Evolutionary conservation across 768 basidiomycete species (phyloP).

Genomic region (Ramaria rubella): DNA sequence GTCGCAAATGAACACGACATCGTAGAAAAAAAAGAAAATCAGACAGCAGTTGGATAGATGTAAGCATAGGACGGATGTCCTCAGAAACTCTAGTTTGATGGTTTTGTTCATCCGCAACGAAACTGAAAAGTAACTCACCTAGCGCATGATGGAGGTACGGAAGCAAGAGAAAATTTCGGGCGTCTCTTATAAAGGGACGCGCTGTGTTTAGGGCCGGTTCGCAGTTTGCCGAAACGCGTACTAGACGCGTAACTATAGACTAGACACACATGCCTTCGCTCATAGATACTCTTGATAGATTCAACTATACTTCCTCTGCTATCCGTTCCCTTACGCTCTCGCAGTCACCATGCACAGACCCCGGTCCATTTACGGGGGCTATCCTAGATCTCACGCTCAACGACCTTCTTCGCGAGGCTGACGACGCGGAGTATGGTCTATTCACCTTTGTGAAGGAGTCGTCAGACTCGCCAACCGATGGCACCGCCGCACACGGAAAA

Average conservation of each 20-base stretch:
- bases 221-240: background rate
- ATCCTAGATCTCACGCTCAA: slow-evolving; percentile 57
- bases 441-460: slow-evolving; percentile 50
- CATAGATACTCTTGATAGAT: slow-evolving; percentile 62
- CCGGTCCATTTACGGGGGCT: slow-evolving; percentile 54
- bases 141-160: slow-evolving; percentile 1
- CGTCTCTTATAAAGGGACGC: background rate
- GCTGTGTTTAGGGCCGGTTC: slow-evolving; percentile 1
- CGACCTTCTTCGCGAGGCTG: slow-evolving; percentile 75
- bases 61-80: slow-evolving; percentile 65
- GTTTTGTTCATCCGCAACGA: slow-evolving; percentile 46
- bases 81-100: slow-evolving; percentile 95
- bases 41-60: slow-evolving; percentile 59
- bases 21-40: slow-evolving; percentile 33
- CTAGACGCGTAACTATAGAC: background rate
- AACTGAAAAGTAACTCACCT: background rate
- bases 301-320: slow-evolving; percentile 44
- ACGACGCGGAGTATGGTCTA: slow-evolving; percentile 71
- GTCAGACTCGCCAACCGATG: slow-evolving; percentile 19
- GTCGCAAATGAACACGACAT: background rate
- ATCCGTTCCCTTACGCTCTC: slow-evolving; percentile 41
- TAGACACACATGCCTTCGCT: slow-evolving; percentile 44
- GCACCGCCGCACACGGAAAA: slow-evolving; percentile 29
- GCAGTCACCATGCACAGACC: slow-evolving; percentile 17
- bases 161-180: background rate